Conservation (phyloP, 148 eudicot species). For the Fallopia convolvulus region DNA sequence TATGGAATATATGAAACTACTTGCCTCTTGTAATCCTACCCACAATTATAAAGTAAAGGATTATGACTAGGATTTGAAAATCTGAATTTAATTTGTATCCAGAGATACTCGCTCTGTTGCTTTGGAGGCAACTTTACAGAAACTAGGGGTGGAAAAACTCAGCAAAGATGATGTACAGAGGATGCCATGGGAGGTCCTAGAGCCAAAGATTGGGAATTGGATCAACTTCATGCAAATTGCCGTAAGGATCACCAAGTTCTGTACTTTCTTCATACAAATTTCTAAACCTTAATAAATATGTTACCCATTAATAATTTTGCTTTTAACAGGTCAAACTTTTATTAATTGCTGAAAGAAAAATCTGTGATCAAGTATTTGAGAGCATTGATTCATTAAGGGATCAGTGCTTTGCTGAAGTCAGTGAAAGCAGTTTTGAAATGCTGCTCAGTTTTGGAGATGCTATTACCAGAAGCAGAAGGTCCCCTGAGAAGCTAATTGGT, state of each 20-base stretch:
- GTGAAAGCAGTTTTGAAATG: conserved; percentile 75
- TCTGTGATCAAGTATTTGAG: conserved; percentile 93
- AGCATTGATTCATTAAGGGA: conserved; percentile 76
- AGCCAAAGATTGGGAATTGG: conserved; percentile 98
- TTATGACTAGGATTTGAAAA: not conserved
- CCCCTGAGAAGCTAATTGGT: conserved; percentile 95
- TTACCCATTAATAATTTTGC: conserved; percentile 15
- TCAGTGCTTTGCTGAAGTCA: conserved; percentile 91
- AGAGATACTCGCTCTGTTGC: conserved; percentile 92
- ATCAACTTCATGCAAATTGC: conserved; percentile 99
- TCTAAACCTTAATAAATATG: not conserved
- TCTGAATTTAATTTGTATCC: conserved; percentile 10
- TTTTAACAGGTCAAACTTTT: conserved; percentile 77
- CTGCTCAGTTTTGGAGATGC: conserved; percentile 98
- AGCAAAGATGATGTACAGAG: conserved; percentile 97
- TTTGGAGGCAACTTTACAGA: conserved; percentile 82
- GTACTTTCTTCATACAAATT: not conserved
- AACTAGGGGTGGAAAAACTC: conserved; percentile 93
- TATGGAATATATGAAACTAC: not conserved
- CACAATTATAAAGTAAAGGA: too few relatives aligned
- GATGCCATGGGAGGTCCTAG: conserved; percentile 99
- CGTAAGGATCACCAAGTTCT: conserved; percentile 32
- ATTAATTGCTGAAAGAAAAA: conserved; percentile 88
- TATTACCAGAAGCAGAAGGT: conserved; percentile 95
- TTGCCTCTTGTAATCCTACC: too few relatives aligned